Evolutionary conservation across 2,329 filamentous ascomycete species (phyloP).

Genomic region (Acrocalymma vagum): DNA sequence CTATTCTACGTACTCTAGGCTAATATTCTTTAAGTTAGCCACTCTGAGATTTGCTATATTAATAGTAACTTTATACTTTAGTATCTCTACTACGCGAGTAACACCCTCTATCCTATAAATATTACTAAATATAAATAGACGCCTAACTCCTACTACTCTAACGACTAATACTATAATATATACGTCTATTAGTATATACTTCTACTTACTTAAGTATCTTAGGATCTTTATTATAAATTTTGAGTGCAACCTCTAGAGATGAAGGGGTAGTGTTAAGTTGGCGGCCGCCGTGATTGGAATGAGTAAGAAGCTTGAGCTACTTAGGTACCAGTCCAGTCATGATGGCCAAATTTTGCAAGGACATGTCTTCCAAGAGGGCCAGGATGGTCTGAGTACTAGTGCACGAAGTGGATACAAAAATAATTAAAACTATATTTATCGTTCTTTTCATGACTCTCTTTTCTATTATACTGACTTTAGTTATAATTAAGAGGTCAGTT

Average conservation of each 20-base stretch:
- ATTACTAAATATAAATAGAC: constrained; percentile 62
- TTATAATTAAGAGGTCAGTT: too few species aligned
- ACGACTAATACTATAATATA: constrained; percentile 50
- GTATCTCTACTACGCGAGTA: constrained; percentile 60
- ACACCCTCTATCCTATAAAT: constrained; percentile 69
- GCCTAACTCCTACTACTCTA: constrained; percentile 55
- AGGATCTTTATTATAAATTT: constrained; percentile 68
- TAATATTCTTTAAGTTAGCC: constrained; percentile 37
- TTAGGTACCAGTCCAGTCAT: too few species aligned
- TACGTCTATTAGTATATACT: constrained; percentile 51
- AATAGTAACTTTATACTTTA: constrained; percentile 59
- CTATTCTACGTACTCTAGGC: too few species aligned
- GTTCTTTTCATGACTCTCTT: too few species aligned
- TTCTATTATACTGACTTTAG: too few species aligned
- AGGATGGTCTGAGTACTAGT: too few species aligned
- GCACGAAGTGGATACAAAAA: too few species aligned
- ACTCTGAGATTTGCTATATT: constrained; percentile 45
- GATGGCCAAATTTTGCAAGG: too few species aligned
- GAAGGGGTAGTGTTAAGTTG: constrained; percentile 63
- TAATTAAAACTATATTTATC: too few species aligned
- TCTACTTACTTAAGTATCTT: constrained; percentile 52
- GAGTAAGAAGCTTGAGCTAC: too few species aligned
- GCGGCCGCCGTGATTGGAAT: constrained; percentile 54
- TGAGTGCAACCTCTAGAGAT: constrained; percentile 77
- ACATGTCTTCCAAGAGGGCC: too few species aligned